phyloP scores from a whole-genome alignment of 2,329 filamentous ascomycete genomes.

The Fusarium sp. region DNA sequence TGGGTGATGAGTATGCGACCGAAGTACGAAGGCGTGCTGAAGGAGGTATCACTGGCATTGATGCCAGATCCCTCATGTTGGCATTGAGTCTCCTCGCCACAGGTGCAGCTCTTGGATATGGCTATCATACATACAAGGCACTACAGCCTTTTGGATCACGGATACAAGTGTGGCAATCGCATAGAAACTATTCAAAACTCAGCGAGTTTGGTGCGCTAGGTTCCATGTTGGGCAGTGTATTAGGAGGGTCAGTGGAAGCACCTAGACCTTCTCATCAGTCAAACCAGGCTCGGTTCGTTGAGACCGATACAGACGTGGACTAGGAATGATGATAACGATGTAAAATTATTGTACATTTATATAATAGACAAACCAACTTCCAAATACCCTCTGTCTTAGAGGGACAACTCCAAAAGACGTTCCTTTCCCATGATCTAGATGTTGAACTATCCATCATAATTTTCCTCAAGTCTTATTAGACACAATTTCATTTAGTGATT shows the following conservation, averaged over 20 bases:
- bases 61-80: conserved; percentile 49
- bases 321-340: conserved; percentile 35
- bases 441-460: conserved; percentile 9
- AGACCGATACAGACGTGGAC: conserved; percentile 53
- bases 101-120: conserved; percentile 55
- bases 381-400: neutral
- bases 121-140: conserved; percentile 54
- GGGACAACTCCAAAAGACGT: conserved; percentile 21
- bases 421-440: conserved; percentile 29
- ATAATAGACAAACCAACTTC: conserved; percentile 23
- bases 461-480: neutral
- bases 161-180: conserved; percentile 57
- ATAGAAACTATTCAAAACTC: conserved; percentile 49
- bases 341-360: conserved; percentile 37
- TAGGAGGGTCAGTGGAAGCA: conserved; percentile 43
- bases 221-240: conserved; percentile 55
- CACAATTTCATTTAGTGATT: neutral
- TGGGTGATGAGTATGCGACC: conserved; percentile 52
- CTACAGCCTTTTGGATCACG: conserved; percentile 60
- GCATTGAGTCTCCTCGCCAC: conserved; percentile 51
- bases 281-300: conserved; percentile 47
- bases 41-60: conserved; percentile 48
- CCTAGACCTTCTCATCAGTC: conserved; percentile 19
- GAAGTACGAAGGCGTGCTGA: conserved; percentile 55
- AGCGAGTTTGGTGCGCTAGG: conserved; percentile 61